Base-by-base conservation (phyloP, 805 yeast species). In the Starmerella bacillaris region DNA sequence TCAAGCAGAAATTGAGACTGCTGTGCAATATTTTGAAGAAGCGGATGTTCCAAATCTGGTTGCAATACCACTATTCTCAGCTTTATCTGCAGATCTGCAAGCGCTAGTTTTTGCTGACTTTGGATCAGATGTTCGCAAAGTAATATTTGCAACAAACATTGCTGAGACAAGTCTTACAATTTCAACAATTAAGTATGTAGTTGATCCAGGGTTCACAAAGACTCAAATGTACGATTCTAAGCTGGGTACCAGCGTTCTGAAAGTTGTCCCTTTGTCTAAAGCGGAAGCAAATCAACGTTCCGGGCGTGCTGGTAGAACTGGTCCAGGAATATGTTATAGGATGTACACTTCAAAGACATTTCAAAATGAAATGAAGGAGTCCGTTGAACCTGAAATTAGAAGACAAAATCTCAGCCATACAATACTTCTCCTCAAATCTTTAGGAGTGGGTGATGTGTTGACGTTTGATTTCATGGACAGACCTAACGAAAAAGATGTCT, bases 291-390 rank as follows among this genome's bases (percentile, higher is more conserved):
- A 82, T 49, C 98, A 89, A 58, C 65, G 98, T 50, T 84, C 94
- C 1, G 98, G 98, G 52, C 72, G 98, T 61, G 98, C 96, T 4
- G 98, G 98, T 28, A 74, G 98, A 61, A 83, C 92, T 5, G 84
- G 93, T 1, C 94, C 96, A 0, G 98, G 98, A 14, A 79, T 80
- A 51, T 89, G 96, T 56, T 89, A 77, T 50, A 55, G 99, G 26
- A 59, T 89, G 17, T 89, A 72, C 51, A 86, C 98, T 0, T 79
- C 80, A 51, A 66, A 77, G 67, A 73, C 89, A 0, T 89, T 70
- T 47, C 63, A 69, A 42, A 66, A 76, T 45, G 96, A 86, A 46
- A 60, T 89, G 51, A 75, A 76, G 8, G 61, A 68, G 2, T 75
- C 74, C 50, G 80, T 94, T 1, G 72, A 78, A 0, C 96, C 99